Base-by-base conservation (phyloP, 495 filamentous ascomycete genomes). In the Rhizodiscina lignyota region DNA sequence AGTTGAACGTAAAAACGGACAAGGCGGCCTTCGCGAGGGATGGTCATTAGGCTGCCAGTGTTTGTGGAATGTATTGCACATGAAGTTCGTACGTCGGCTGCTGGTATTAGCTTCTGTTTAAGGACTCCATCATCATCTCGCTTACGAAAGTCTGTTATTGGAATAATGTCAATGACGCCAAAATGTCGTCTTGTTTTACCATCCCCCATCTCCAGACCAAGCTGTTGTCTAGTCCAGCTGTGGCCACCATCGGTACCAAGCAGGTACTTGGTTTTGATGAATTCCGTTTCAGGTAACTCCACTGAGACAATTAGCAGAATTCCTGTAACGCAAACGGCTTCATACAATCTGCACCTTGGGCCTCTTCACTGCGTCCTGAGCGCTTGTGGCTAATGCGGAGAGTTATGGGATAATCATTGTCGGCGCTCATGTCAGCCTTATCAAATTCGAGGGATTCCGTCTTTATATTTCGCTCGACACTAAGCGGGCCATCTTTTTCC, bases 161-260 rank as follows among this genome's bases (percentile, higher is more conserved):
- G 75, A 21, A 79, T 68, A 40, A 83, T 64, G 40, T 93, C 83
- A 72, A 89, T 78, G 11, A 91, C 83, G 40, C 83, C 83, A 74
- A 82, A 30, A 79, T 66, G 21, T 73, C 63, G 51, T 87, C 79
- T n/a, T 21, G 62, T 75, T 44, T 63, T 74, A 48, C 87, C 79
- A 15, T 81, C 83, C 2, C 77, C 43, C 73, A 91, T 77, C 27
- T 64, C 61, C 48, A 69, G 72, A 2, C 77, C 77, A 17, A 89
- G 67, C 0, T 68, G 65, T 41, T 64, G 67, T 27, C 83, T 68
- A 17, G 83, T 61, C 21, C 56, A 53, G 48, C 73, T 79, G 48
- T 84, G 77, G 19, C 81, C 79, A 10, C 83, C 83, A 54, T 91
- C 83, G n/a, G n/a, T n/a, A n/a, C n/a, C n/a, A n/a, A n/a, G n/a